phyloP scores from a whole-genome alignment of 1,139 yeast species.

The Pneumocystis canis region DNA sequence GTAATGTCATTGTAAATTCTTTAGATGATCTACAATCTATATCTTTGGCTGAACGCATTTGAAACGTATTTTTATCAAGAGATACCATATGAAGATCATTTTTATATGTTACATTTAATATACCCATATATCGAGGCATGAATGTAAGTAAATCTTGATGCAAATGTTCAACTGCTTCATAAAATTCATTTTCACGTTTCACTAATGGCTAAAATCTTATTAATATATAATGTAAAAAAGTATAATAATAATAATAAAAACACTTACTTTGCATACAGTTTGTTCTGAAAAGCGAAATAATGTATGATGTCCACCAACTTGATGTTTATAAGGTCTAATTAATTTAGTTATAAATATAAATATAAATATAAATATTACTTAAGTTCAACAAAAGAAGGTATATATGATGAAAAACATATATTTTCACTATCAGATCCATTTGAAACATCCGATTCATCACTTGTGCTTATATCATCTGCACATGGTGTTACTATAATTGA shows the following conservation, averaged over 20 bases:
- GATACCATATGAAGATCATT: slow-evolving; percentile 19
- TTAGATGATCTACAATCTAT: not conserved
- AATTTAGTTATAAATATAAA: not conserved
- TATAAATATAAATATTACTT: not conserved
- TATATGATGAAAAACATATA: not conserved
- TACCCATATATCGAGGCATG: slow-evolving; percentile 92
- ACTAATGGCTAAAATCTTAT: slow-evolving; percentile 42
- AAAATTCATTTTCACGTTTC: slow-evolving; percentile 79
- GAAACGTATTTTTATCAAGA: slow-evolving; percentile 1
- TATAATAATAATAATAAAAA: no score
- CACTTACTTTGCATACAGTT: slow-evolving; percentile 68
- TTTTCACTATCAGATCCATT: not conserved
- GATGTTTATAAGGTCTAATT: slow-evolving; percentile 66
- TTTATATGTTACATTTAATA: slow-evolving; percentile 72
- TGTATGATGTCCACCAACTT: slow-evolving; percentile 97
- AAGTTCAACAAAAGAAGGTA: not conserved
- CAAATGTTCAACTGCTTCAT: slow-evolving; percentile 66
- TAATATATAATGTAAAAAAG: not conserved
- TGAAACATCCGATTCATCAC: not conserved
- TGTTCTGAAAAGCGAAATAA: slow-evolving; percentile 78
- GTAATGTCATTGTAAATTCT: not conserved
- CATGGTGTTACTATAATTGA: not conserved
- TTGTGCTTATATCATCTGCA: not conserved
- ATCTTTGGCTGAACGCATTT: not conserved
- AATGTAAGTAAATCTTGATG: slow-evolving; percentile 66